These are phyloP conservation scores for Colletotrichum higginsianum DNA, from an alignment of 2,329 filamentous ascomycete genomes.

Conservation along the genomic window DNA sequence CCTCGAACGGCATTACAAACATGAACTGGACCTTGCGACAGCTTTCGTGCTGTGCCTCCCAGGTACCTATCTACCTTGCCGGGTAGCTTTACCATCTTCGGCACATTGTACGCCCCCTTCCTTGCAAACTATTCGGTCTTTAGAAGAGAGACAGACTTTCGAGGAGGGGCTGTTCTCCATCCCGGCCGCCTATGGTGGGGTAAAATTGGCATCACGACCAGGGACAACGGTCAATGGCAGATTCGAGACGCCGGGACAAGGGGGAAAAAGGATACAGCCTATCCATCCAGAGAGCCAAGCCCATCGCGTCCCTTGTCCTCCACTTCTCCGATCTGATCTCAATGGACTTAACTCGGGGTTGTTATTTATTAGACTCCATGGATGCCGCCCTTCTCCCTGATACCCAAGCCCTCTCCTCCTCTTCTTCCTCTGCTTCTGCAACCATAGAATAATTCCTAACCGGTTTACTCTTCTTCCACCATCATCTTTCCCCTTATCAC, in stretches of 20 bases:
- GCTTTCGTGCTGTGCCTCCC: background rate
- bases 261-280: background rate
- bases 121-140: background rate
- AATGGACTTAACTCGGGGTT: conserved; percentile 43
- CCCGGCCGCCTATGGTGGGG: conserved; percentile 32
- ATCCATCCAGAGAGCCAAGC: conserved; percentile 26
- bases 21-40: conserved; percentile 7
- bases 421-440: background rate
- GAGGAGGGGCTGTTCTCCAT: conserved; percentile 11
- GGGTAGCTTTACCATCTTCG: conserved; percentile 27
- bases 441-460: conserved; percentile 38
- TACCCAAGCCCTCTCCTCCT: conserved; percentile 32
- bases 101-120: conserved; percentile 27
- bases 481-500: background rate
- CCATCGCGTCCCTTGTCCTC: conserved; percentile 28
- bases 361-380: conserved; percentile 40
- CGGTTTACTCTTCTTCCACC: conserved; percentile 3
- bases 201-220: conserved; percentile 32
- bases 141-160: background rate
- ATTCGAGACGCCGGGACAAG: conserved; percentile 8
- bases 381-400: conserved; percentile 27
- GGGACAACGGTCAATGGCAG: conserved; percentile 39
- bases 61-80: conserved; percentile 14
- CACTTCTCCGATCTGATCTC: conserved; percentile 42
- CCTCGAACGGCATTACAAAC: conserved; percentile 11